These are phyloP conservation scores for Wakefieldia striispora DNA, from an alignment of 768 basidiomycete genomes.

Conservation along the genomic window DNA sequence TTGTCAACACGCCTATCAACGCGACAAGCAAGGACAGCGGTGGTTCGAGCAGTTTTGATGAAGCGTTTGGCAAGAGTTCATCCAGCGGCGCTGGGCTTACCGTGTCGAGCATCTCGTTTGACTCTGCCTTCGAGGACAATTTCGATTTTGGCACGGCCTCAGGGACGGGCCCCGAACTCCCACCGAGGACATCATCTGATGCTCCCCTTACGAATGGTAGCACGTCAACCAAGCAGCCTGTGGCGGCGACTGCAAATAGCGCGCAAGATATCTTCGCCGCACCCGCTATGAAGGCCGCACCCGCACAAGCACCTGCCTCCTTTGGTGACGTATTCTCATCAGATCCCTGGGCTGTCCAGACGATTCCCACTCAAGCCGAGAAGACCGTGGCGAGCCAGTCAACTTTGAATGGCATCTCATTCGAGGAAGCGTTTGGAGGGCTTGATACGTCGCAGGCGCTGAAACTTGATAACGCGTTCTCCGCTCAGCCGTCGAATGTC, in stretches of 20 bases:
- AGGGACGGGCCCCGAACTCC: constrained; percentile 31
- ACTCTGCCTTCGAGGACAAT: constrained; percentile 59
- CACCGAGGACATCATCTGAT: constrained; percentile 24
- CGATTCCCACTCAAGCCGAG: constrained; percentile 14
- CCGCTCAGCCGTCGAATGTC: constrained; percentile 34
- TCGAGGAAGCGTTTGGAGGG: constrained; percentile 59
- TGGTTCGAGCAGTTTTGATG: constrained; percentile 65
- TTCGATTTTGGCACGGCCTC: constrained; percentile 59
- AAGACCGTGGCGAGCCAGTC: constrained; percentile 11
- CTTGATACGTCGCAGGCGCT: constrained; percentile 38
- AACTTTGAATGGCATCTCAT: constrained; percentile 31
- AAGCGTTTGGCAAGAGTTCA: constrained; percentile 61
- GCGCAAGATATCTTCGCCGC: constrained; percentile 10
- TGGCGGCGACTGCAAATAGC: constrained; percentile 6
- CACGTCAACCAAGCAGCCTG: constrained; percentile 7
- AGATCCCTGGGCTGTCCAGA: constrained; percentile 7
- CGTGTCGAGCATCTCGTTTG: constrained; percentile 54
- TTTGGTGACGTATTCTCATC: constrained; percentile 51
- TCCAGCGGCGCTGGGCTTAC: constrained; percentile 34
- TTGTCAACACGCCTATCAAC: constrained; percentile 16
- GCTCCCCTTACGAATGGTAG: constrained; percentile 26
- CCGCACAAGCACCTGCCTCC: constrained; percentile 30
- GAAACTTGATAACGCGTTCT: constrained; percentile 40
- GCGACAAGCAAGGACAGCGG: constrained; percentile 15
- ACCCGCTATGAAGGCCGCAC: constrained; percentile 13